phyloP scores from a whole-genome alignment of 176 grass and related monocot genomes.

The Elymus sibiricus region DNA sequence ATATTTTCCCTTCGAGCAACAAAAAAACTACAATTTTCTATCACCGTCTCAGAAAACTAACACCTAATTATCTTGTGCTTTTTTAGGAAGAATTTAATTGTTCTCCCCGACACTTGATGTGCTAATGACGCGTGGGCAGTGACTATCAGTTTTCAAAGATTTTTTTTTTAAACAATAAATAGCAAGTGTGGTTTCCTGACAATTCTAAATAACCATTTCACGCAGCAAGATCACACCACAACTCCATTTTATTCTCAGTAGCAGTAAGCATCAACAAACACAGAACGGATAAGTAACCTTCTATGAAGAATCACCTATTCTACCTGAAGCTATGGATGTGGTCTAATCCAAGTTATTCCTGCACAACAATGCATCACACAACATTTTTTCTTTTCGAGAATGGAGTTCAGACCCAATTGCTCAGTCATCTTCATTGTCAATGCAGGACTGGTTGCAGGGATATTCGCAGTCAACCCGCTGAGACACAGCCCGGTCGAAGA shows the following conservation, averaged over 20 bases:
- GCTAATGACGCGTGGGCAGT: neutral
- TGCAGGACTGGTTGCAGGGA: conserved; percentile 86
- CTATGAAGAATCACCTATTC: neutral
- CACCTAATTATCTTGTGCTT: neutral
- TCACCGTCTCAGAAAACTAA: neutral
- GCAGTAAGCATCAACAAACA: neutral
- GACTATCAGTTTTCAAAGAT: neutral
- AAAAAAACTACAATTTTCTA: neutral
- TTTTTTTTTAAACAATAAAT: neutral
- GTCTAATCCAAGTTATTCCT: neutral
- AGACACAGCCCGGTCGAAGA: conserved; percentile 33
- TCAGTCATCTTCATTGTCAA: conserved; percentile 60
- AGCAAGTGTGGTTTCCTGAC: neutral
- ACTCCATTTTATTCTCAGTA: neutral
- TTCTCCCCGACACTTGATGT: neutral
- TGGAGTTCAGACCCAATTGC: neutral
- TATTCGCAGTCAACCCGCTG: conserved; percentile 66
- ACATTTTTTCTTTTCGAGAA: neutral
- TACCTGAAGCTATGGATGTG: neutral
- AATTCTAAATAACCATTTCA: neutral
- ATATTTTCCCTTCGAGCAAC: no score
- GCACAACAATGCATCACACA: neutral
- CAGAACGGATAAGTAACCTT: neutral
- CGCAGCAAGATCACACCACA: neutral
- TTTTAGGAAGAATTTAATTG: neutral